These are phyloP conservation scores for Conticribra weissflogii DNA, from an alignment of 108 stramenopile genomes.

Conservation along the genomic window DNA sequence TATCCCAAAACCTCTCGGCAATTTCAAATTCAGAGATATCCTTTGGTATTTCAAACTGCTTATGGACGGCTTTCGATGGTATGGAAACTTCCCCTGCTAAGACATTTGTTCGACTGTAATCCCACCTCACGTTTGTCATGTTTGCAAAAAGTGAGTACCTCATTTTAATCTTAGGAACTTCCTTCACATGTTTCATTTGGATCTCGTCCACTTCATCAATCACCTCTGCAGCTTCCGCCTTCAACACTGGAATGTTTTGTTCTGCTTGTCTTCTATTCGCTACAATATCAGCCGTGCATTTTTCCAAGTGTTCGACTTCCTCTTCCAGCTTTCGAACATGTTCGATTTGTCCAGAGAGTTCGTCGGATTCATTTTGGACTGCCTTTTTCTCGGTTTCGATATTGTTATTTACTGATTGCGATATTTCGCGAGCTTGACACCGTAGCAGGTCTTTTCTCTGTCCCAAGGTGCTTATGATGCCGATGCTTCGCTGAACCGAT, in stretches of 20 bases:
- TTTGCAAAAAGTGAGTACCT: constrained; percentile 16
- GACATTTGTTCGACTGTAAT: constrained; percentile 13
- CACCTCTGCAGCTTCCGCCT: constrained; percentile 10
- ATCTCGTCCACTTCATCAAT: constrained; percentile 12
- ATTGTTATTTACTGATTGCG: constrained; percentile 10
- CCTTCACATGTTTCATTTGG: constrained; percentile 4
- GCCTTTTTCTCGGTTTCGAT: constrained; percentile 11
- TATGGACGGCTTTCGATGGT: constrained; percentile 10
- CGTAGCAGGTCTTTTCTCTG: constrained; percentile 13
- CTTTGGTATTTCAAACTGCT: constrained; percentile 29
- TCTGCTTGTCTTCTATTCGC: constrained; percentile 1
- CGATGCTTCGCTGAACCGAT: neutral
- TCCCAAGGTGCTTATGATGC: neutral
- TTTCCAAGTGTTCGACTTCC: constrained; percentile 5
- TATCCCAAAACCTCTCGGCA: constrained; percentile 31
- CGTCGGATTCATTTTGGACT: constrained; percentile 16
- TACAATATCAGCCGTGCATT: constrained; percentile 3
- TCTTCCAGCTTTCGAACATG: constrained; percentile 17
- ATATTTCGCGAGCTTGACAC: constrained; percentile 1
- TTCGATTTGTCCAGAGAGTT: constrained; percentile 12
- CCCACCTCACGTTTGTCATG: constrained; percentile 46
- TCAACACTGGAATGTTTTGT: constrained; percentile 15
- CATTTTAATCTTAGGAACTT: constrained; percentile 9
- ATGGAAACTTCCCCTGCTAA: constrained; percentile 42
- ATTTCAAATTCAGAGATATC: constrained; percentile 18